Evolutionary conservation across 1,284 basidiomycete genomes (phyloP).

Genomic region (Kalmanozyma brasiliensis): DNA sequence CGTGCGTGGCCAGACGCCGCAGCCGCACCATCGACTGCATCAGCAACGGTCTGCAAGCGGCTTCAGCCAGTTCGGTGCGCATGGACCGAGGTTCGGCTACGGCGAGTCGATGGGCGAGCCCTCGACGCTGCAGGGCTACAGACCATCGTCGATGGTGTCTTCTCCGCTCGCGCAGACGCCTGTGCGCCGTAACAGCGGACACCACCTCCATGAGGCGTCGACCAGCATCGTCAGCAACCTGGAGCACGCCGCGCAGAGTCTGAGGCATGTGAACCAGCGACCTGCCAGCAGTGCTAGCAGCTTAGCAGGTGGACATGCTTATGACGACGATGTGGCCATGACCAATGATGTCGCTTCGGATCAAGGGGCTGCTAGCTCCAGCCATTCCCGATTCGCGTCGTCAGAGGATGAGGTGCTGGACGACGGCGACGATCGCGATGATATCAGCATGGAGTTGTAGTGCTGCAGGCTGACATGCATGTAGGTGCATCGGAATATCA

Average conservation of each 20-base stretch:
- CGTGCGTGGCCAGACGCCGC: constrained; percentile 38
- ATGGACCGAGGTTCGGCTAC: constrained; percentile 21
- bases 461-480: too few relatives aligned
- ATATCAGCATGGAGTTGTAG: constrained; percentile 39
- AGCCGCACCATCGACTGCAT: constrained; percentile 44
- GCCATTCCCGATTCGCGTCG: constrained; percentile 23
- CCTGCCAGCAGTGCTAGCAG: constrained; percentile 24
- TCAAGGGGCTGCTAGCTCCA: constrained; percentile 7
- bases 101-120: constrained; percentile 46
- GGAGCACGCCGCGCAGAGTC: constrained; percentile 32
- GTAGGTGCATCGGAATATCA: neutral
- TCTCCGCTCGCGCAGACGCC: constrained; percentile 43
- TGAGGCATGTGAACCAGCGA: constrained; percentile 9
- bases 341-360: constrained; percentile 24
- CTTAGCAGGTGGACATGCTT: constrained; percentile 1
- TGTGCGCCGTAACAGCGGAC: constrained; percentile 23
- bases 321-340: constrained; percentile 36
- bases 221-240: constrained; percentile 15
- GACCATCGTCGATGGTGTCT: constrained; percentile 30
- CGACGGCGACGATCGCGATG: constrained; percentile 29
- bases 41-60: constrained; percentile 44
- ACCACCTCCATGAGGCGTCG: constrained; percentile 10
- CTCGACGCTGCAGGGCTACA: constrained; percentile 33
- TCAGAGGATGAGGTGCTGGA: constrained; percentile 25
- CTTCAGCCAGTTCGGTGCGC: constrained; percentile 29